Base-by-base conservation (phyloP, 83 land plant species). In the Diphasiastrum complanatum region DNA sequence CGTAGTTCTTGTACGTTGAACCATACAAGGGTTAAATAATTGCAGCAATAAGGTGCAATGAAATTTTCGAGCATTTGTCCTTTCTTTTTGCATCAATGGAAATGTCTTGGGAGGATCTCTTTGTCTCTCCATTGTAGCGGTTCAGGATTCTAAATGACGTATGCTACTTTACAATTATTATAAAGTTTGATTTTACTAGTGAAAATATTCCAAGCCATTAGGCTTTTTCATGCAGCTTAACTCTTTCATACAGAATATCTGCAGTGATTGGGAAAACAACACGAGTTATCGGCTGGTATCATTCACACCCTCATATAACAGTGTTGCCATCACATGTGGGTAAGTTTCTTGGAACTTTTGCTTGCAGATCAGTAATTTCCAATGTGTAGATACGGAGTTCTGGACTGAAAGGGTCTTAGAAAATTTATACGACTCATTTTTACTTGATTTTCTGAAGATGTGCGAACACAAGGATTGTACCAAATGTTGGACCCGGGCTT, bases 301-400 rank as follows among this genome's bases (percentile, higher is more conserved):
- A 92, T 56, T 92, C 98, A 37, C 96, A 92, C 73, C 98, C 98
- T 27, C 98, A 92, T 62, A 88, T 88, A 51, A 92, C 98, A 34
- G 95, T 92, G 47, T 81, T 88, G 60, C 98, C 98, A 27, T 92
- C 98, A 37, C 98, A 92, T 80, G 90, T 92, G 50, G 96, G 96
- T 90, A 72, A 55, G 95, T 36, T 8, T 36, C 38, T 3, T 24
- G 33, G 22, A 30, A 10, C 20, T 14, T 33, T 30, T 20, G 67
- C 20, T 31, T 60, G 3, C 20, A 31, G 24, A 19, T 10, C 8
- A 20, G n/a, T 62, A 3, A 14, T 18, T 18, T 14, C 22, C 54
- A 33, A 18, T 36, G 61, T 34, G n/a, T 34, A 19, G 14, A 26
- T 19, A 10, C 30, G 5, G 47, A 25, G 14, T 16, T 22, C 8